These are phyloP conservation scores for Phoenix roebelenii DNA, from an alignment of 176 grass and related monocot genomes.

Conservation along the genomic window DNA sequence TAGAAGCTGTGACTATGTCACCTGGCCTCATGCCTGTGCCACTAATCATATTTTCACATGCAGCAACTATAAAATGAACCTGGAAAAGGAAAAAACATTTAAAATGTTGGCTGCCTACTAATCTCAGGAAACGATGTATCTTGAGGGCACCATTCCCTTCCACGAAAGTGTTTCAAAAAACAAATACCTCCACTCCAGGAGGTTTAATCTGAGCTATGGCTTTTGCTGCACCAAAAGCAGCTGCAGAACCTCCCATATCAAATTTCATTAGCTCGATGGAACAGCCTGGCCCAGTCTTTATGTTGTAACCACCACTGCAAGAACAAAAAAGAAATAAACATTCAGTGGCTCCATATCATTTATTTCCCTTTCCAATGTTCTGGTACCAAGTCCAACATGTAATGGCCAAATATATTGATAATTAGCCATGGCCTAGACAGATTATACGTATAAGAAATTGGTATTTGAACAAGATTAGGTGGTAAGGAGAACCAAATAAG, in stretches of 20 bases:
- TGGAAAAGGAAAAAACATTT: constrained; percentile 17
- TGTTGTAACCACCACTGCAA: constrained; percentile 95
- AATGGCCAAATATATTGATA: no score
- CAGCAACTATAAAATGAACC: constrained; percentile 98
- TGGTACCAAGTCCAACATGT: no score
- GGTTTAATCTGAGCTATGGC: constrained; percentile 94
- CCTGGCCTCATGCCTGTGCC: constrained; percentile 98
- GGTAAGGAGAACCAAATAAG: no score
- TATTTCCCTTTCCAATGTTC: no score
- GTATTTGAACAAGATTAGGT: no score
- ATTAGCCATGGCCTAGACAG: no score
- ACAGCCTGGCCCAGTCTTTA: constrained; percentile 89
- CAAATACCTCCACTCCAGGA: constrained; percentile 78
- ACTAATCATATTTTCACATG: constrained; percentile 99
- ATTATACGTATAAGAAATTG: no score
- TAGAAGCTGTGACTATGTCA: constrained; percentile 95
- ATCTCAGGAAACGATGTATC: not conserved
- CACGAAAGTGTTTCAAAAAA: not conserved
- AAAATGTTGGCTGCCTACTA: no score
- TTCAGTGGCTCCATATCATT: no score
- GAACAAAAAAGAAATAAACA: constrained; percentile 9
- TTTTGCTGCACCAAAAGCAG: constrained; percentile 89
- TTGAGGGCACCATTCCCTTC: not conserved
- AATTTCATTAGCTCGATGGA: constrained; percentile 93
- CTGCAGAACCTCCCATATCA: constrained; percentile 97